These are phyloP conservation scores for Leccinum fuscescens DNA, from an alignment of 1,284 basidiomycete genomes.

Conservation along the genomic window DNA sequence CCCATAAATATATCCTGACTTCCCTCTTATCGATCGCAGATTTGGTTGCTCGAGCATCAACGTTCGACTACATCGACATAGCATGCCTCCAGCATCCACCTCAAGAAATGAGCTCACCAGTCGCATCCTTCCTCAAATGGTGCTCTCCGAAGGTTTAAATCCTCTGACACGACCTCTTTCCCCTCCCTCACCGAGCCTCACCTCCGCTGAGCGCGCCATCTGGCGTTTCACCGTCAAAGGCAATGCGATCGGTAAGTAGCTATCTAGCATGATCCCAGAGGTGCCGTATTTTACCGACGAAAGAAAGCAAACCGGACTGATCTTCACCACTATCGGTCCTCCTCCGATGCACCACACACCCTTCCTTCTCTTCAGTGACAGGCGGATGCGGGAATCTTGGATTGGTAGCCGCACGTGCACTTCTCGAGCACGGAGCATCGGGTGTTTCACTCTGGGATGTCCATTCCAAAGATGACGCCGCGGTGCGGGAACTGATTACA, in stretches of 20 bases:
- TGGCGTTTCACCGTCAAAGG: slow-evolving; percentile 39
- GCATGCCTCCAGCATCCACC: slow-evolving; percentile 6
- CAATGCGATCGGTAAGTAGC: slow-evolving; percentile 39
- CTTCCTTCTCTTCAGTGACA: slow-evolving; percentile 34
- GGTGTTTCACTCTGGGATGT: slow-evolving; percentile 36
- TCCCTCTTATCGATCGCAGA: neutral
- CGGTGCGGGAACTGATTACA: slow-evolving; percentile 27
- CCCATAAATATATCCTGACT: neutral
- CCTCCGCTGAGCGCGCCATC: slow-evolving; percentile 31
- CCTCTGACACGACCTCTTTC: slow-evolving; percentile 36
- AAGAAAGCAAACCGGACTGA: neutral
- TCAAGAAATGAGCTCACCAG: slow-evolving; percentile 24
- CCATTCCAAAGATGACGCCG: slow-evolving; percentile 14
- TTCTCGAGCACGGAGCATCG: slow-evolving; percentile 42
- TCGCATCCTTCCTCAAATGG: slow-evolving; percentile 31
- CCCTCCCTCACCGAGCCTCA: slow-evolving; percentile 17
- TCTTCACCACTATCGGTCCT: neutral
- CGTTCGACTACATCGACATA: neutral
- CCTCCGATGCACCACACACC: neutral
- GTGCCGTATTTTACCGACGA: neutral
- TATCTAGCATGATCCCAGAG: neutral
- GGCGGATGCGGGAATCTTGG: slow-evolving; percentile 42
- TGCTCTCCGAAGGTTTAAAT: slow-evolving; percentile 34
- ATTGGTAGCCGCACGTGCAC: slow-evolving; percentile 34
- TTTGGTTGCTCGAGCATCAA: neutral